Conservation (phyloP, 164 flowering plant genomes). For the Magnolia officinalis region DNA sequence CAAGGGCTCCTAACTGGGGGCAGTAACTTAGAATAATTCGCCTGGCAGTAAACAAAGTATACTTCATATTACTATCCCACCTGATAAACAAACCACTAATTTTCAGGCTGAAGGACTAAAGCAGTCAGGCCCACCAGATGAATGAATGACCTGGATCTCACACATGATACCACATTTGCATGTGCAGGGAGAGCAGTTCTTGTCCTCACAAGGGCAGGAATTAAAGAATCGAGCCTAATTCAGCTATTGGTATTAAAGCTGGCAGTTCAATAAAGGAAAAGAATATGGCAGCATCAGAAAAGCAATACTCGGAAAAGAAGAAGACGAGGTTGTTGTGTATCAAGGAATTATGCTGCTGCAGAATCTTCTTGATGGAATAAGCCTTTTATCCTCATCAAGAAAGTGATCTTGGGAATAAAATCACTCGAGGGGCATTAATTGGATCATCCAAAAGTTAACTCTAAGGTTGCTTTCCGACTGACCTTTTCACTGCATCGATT, state of each 20-base stretch:
- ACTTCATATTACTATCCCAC: too few species aligned
- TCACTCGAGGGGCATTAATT: constrained; percentile 22
- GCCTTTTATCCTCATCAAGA: constrained; percentile 15
- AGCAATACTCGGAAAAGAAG: constrained; percentile 27
- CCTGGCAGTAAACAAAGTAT: too few species aligned
- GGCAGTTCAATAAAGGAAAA: neutral
- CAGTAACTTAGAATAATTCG: too few species aligned
- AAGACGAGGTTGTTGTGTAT: constrained; percentile 7
- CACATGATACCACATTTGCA: too few species aligned
- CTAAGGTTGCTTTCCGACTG: constrained; percentile 27
- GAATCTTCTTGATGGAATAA: constrained; percentile 12
- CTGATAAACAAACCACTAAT: too few species aligned
- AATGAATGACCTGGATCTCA: too few species aligned
- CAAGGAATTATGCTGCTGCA: constrained; percentile 18
- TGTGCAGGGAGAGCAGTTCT: too few species aligned
- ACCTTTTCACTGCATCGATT: constrained; percentile 23
- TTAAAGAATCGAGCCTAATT: neutral
- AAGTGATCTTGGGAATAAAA: constrained; percentile 8
- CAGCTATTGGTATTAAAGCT: neutral
- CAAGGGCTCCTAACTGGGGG: too few species aligned
- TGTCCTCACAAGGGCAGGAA: neutral
- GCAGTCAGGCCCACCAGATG: too few species aligned
- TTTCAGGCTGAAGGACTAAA: too few species aligned
- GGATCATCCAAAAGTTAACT: constrained; percentile 31
- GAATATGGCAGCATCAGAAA: constrained; percentile 16